Evolutionary conservation across 495 filamentous ascomycete genomes (phyloP), one percentile per base, ranked within the genome.

Genomic region (Hypomontagnella monticulosa): DNA sequence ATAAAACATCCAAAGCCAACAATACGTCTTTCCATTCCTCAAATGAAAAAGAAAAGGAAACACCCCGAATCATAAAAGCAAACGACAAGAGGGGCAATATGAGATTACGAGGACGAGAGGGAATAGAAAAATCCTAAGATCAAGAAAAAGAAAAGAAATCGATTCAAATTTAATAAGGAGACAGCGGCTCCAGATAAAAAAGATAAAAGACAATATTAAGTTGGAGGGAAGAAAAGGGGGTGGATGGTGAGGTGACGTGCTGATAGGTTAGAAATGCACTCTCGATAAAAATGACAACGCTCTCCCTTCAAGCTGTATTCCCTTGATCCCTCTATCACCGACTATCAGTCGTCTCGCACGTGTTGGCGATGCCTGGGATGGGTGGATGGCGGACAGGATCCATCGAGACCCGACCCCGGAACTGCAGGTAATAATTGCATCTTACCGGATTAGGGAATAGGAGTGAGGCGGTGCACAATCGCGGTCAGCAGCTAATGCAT

Each of bases 361-460:
- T 69, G 66, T 59, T 64, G 15, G 43, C 49, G 38, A 61, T 61
- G 34, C 55, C 34, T 57, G 30, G 60, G 55, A 63, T 69, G 59
- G 66, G 41, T 69, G 60, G 64, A 56, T 63, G 66, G 60, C 48
- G 42, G 33, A 50, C 48, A 54, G 40, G 53, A 62, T 46, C 48
- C 47, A 37, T 56, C 16, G 15, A 62, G 48, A 57, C 49, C 65
- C 65, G 65, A 54, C 34, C 18, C 49, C 59, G 54, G 59, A 60
- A 47, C 58, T 68, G 65, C 65, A 68, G 59, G 65, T 63, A 68
- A 68, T 58, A 62, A 63, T 63, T 54, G 54, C 59, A 50, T 68
- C 54, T 63, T 63, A 63, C 55, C 65, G 20, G 42, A 68, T 59
- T 43, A 18, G 59, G 65, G 30, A 52, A 68, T 37, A 50, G 42